Percentiles rank a stretch among this genome's conserved stretches.
Evolutionary conservation across 2,329 filamentous ascomycete species (phyloP).

Genomic region (Fusarium gaditjirri): DNA sequence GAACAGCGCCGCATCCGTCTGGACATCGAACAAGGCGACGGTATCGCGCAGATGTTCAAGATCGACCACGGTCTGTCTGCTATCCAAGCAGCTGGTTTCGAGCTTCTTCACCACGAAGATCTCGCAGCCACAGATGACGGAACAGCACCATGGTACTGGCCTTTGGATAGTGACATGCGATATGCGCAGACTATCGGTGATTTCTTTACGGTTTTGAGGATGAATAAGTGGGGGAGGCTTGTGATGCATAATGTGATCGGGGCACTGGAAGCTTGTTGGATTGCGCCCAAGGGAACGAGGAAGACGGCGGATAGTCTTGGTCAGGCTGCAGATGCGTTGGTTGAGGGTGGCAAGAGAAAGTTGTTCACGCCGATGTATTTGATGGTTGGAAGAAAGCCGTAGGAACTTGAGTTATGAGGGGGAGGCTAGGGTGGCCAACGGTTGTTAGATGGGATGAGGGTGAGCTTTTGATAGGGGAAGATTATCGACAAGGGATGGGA

Average conservation of each 20-base stretch:
- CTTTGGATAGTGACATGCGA: slow-evolving; percentile 77
- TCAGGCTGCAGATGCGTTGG: slow-evolving; percentile 79
- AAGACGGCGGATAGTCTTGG: slow-evolving; percentile 89
- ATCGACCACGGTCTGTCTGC: slow-evolving; percentile 83
- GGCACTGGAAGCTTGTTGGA: slow-evolving; percentile 72
- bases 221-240: slow-evolving; percentile 82
- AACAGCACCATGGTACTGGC: slow-evolving; percentile 90
- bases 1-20: slow-evolving; percentile 90
- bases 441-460: too few relatives aligned
- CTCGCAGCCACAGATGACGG: slow-evolving; percentile 61
- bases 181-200: slow-evolving; percentile 80
- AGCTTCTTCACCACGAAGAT: slow-evolving; percentile 67
- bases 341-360: slow-evolving; percentile 83
- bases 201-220: slow-evolving; percentile 79
- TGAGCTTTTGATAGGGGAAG: neutral
- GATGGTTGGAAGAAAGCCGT: slow-evolving; percentile 25
- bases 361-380: slow-evolving; percentile 97
- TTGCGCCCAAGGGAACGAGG: slow-evolving; percentile 82
- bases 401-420: neutral
- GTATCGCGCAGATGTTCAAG: slow-evolving; percentile 97
- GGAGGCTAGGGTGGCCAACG: too few relatives aligned
- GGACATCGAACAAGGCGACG: slow-evolving; percentile 94
- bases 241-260: slow-evolving; percentile 79
- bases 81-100: slow-evolving; percentile 86
- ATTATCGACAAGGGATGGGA: neutral